Evolutionary conservation across 768 basidiomycete species (phyloP).

Genomic region (Suillus paluster): DNA sequence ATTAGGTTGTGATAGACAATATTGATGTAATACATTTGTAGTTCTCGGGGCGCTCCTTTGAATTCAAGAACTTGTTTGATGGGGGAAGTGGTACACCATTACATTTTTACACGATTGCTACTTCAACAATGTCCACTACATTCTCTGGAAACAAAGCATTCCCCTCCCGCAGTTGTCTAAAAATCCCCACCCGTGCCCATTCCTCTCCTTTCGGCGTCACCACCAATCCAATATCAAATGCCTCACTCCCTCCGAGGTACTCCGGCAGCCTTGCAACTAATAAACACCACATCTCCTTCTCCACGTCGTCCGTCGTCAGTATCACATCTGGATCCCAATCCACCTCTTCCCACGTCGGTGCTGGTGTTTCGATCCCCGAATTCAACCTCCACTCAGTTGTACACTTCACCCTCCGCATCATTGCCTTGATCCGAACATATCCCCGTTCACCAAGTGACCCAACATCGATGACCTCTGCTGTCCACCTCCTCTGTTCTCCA

Average conservation of each 20-base stretch:
- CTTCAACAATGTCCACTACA: background rate
- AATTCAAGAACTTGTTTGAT: too few relatives aligned
- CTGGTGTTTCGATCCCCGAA: slow-evolving; percentile 5
- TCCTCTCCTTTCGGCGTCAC: slow-evolving; percentile 3
- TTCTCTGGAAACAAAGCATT: slow-evolving; percentile 2
- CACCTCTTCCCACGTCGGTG: slow-evolving; percentile 5
- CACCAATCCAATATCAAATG: slow-evolving; percentile 6
- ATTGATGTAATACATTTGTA: too few relatives aligned
- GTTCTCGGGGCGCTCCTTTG: too few relatives aligned
- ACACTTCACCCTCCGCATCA: slow-evolving; percentile 8
- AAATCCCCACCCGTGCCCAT: slow-evolving; percentile 6
- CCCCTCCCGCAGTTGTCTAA: slow-evolving; percentile 9
- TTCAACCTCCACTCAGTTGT: slow-evolving; percentile 7
- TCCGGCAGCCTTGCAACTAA: slow-evolving; percentile 8
- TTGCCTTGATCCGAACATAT: slow-evolving; percentile 5
- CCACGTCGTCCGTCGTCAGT: background rate
- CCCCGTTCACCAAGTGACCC: slow-evolving; percentile 2
- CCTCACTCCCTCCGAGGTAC: background rate
- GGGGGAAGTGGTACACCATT: too few relatives aligned
- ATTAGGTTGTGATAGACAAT: too few relatives aligned
- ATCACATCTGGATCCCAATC: slow-evolving; percentile 7
- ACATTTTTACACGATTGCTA: too few relatives aligned
- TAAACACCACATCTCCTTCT: slow-evolving; percentile 4
- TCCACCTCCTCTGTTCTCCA: background rate
- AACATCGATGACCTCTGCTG: slow-evolving; percentile 1